Conservation (phyloP, 176 grass and related monocot species). For the Triticum urartu region DNA sequence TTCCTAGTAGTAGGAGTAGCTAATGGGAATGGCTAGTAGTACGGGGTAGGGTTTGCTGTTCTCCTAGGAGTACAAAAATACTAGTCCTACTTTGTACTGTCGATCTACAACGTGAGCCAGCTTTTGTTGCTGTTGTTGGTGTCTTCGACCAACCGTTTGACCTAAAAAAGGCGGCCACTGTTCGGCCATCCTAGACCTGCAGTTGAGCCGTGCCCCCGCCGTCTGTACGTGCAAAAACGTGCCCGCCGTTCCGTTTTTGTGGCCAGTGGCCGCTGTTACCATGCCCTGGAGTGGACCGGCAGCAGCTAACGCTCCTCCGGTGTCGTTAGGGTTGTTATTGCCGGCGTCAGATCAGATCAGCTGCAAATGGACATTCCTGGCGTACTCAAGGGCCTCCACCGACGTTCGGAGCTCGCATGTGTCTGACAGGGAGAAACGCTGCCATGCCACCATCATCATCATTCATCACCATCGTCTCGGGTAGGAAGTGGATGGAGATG, state of each 20-base stretch:
- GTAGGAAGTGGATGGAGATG: not conserved
- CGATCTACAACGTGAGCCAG: not conserved
- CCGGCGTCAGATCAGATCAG: not conserved
- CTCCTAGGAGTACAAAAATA: not conserved
- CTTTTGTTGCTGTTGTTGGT: not conserved
- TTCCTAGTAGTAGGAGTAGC: not conserved
- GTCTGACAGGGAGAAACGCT: not conserved
- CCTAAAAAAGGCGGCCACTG: not conserved
- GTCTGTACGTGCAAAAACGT: not conserved
- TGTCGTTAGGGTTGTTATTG: not conserved
- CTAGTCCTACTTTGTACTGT: not conserved
- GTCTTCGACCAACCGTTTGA: not conserved
- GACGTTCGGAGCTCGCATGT: not conserved
- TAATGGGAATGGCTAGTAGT: not conserved
- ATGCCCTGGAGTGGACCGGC: too few relatives aligned
- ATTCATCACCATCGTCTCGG: not conserved
- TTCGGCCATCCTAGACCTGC: not conserved
- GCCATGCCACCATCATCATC: not conserved
- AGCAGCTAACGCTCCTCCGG: too few relatives aligned
- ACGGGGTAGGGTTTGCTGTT: not conserved
- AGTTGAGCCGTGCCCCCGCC: not conserved
- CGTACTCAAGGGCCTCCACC: slow-evolving; percentile 1
- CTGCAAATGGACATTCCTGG: not conserved
- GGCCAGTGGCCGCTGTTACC: too few relatives aligned
- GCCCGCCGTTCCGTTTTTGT: not conserved